Evolutionary conservation across 805 yeast genomes (phyloP).

Genomic region (Hanseniaspora occidentalis): DNA sequence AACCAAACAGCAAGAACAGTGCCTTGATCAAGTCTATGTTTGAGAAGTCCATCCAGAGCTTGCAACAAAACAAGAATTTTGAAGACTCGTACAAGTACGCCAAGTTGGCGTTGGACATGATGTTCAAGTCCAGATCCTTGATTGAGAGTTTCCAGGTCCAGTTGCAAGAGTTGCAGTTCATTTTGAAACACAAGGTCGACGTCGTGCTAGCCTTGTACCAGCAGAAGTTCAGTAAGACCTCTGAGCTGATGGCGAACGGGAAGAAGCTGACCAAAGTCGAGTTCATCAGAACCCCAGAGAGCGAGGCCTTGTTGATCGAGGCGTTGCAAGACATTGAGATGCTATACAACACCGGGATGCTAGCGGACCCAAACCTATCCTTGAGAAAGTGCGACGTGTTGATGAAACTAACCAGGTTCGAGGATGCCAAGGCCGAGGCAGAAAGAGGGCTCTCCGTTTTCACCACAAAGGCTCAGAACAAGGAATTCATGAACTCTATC

Average conservation of each 20-base stretch:
- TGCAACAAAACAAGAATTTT: conserved; percentile 39
- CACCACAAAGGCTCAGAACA: conserved; percentile 17
- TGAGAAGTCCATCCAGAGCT: conserved; percentile 40
- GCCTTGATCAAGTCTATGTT: conserved; percentile 49
- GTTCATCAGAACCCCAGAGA: background rate
- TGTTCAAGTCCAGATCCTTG: conserved; percentile 47
- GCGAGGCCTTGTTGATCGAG: conserved; percentile 19
- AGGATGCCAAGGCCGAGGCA: conserved; percentile 50
- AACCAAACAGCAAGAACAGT: conserved; percentile 40
- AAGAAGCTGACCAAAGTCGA: conserved; percentile 22
- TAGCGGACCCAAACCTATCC: conserved; percentile 50
- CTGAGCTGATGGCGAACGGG: conserved; percentile 25
- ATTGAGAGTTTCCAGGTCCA: conserved; percentile 67
- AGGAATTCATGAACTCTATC: background rate
- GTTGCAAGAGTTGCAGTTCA: conserved; percentile 51
- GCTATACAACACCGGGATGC: conserved; percentile 44
- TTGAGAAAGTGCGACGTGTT: conserved; percentile 58
- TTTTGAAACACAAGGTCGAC: conserved; percentile 61
- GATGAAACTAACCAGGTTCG: conserved; percentile 47
- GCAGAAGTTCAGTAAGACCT: background rate
- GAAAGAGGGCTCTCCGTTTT: conserved; percentile 64
- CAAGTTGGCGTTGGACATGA: conserved; percentile 54
- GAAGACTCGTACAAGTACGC: conserved; percentile 52
- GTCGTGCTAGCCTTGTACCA: conserved; percentile 30
- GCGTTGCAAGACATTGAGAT: conserved; percentile 63